A percentile compares a stretch with the other conserved stretches of the same genome.
Evolutionary conservation across 306 rosid genomes (phyloP).

Genomic region (Fragaria ananassa): DNA sequence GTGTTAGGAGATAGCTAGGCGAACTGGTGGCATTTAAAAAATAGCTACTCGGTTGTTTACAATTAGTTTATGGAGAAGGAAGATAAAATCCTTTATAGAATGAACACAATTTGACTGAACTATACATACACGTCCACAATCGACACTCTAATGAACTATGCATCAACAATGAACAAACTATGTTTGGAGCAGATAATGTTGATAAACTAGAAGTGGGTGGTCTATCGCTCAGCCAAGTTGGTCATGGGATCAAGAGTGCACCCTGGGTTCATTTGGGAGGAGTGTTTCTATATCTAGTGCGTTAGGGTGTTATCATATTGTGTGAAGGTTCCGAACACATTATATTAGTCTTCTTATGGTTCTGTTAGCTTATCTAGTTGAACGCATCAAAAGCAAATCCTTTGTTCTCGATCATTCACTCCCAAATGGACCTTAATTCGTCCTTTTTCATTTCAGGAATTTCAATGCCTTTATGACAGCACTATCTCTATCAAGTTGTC

Average conservation of each 20-base stretch:
- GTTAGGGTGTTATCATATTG: neutral
- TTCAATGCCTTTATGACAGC: constrained; percentile 91
- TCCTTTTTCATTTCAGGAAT: constrained; percentile 60
- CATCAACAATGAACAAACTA: neutral
- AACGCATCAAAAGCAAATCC: neutral
- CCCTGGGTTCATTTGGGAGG: neutral
- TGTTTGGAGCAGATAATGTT: neutral
- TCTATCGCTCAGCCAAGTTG: no score
- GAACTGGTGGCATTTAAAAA: no score
- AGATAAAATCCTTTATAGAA: no score
- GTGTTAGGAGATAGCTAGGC: neutral
- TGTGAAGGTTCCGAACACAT: neutral
- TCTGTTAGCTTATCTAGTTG: neutral
- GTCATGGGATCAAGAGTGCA: neutral
- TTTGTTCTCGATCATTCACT: neutral
- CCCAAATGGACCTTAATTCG: constrained; percentile 13
- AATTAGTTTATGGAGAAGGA: neutral
- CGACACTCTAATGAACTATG: neutral
- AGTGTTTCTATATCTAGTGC: neutral
- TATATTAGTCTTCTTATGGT: neutral
- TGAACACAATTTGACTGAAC: no score
- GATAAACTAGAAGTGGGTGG: no score
- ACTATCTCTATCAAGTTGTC: constrained; percentile 16
- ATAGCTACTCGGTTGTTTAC: neutral
- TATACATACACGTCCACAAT: neutral